A percentile compares a stretch with the other conserved stretches of the same genome.
phyloP scores from a whole-genome alignment of 768 basidiomycete species.

The Nevesoporus exiguus region DNA sequence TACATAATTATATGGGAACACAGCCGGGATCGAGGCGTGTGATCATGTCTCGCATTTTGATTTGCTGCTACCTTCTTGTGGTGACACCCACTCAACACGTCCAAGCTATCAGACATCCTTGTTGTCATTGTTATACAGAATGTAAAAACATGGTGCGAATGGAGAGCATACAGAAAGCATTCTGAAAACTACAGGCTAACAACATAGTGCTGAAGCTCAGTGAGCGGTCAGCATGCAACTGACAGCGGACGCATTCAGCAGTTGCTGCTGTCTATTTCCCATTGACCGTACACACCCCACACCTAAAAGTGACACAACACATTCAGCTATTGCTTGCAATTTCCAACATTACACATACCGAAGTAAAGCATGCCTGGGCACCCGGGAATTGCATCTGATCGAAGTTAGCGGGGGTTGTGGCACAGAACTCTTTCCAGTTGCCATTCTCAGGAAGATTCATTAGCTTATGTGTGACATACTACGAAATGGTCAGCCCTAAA shows the following conservation, averaged over 20 bases:
- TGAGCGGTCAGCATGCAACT: background rate
- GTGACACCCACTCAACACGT: too few relatives aligned
- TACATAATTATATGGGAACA: conserved; percentile 18
- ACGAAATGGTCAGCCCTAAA: background rate
- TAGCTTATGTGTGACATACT: conserved; percentile 29
- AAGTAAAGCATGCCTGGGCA: conserved; percentile 15
- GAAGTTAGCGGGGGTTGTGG: conserved; percentile 30
- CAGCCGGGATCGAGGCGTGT: background rate
- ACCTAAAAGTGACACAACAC: conserved; percentile 7
- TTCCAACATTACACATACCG: conserved; percentile 2
- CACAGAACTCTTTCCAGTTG: conserved; percentile 35
- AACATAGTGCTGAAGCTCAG: too few relatives aligned
- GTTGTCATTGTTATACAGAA: too few relatives aligned
- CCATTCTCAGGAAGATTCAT: conserved; percentile 21
- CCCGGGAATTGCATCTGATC: conserved; percentile 20
- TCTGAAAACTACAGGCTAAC: background rate
- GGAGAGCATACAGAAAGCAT: background rate
- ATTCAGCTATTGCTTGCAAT: background rate
- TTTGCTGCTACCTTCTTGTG: background rate
- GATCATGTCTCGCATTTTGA: background rate
- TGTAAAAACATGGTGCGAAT: background rate
- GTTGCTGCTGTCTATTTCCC: conserved; percentile 23
- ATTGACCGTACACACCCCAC: conserved; percentile 22
- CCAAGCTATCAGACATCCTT: too few relatives aligned
- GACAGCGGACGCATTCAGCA: conserved; percentile 10